A percentile compares a stretch with the other conserved stretches of the same genome.
Evolutionary conservation across 2,329 filamentous ascomycete genomes (phyloP).

Genomic region (Fusarium neocosmosporiellum): DNA sequence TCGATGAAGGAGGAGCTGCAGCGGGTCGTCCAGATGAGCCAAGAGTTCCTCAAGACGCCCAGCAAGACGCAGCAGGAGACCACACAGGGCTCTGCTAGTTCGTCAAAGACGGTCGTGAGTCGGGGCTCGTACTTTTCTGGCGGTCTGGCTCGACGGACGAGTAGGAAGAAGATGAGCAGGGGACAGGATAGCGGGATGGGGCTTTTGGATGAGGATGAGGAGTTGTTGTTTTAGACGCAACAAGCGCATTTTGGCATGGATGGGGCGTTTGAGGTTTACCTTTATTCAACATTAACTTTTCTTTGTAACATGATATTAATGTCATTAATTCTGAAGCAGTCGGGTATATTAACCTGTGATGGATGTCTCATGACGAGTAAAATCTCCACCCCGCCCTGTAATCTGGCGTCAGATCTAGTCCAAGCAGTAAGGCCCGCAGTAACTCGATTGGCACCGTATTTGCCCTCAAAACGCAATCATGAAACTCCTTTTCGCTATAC

Average conservation of each 20-base stretch:
- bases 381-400: constrained; percentile 64
- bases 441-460: constrained; percentile 68
- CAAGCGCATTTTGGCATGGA: constrained; percentile 4
- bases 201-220: constrained; percentile 65
- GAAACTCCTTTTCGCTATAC: constrained; percentile 64
- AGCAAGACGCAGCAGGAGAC: constrained; percentile 27
- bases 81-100: not conserved
- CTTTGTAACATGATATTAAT: constrained; percentile 36
- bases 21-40: constrained; percentile 59
- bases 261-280: constrained; percentile 17
- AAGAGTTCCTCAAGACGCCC: constrained; percentile 54
- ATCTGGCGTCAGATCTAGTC: constrained; percentile 54
- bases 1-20: constrained; percentile 64
- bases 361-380: constrained; percentile 32
- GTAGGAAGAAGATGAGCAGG: constrained; percentile 55
- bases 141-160: constrained; percentile 43
- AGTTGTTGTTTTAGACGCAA: constrained; percentile 43
- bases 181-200: constrained; percentile 67
- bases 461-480: constrained; percentile 62
- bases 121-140: constrained; percentile 40
- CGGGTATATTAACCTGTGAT: not conserved
- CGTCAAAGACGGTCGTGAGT: constrained; percentile 26
- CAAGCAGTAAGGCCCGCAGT: constrained; percentile 59
- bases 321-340: not conserved
- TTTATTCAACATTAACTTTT: constrained; percentile 24